phyloP scores from a whole-genome alignment of 2,329 filamentous ascomycete genomes.

The Setomelanomma holmii region DNA sequence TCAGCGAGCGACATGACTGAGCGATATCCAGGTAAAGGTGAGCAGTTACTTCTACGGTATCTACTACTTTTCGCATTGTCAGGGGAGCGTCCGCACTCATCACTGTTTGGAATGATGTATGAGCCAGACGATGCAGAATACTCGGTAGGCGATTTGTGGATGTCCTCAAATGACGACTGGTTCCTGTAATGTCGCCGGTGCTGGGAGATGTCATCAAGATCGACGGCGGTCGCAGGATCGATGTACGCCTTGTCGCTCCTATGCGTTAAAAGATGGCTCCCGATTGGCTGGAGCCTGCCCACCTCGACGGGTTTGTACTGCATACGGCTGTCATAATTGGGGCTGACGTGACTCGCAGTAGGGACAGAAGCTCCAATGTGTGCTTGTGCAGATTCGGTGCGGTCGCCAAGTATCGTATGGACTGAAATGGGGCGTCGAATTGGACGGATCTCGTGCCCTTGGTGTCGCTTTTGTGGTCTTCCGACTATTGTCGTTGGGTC shows the following conservation, averaged over 20 bases:
- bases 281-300: too few relatives aligned
- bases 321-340: too few relatives aligned
- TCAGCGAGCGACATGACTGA: constrained; percentile 50
- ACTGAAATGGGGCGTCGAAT: too few relatives aligned
- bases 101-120: constrained; percentile 47
- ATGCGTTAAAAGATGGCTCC: constrained; percentile 51
- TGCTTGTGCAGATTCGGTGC: too few relatives aligned
- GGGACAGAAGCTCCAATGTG: too few relatives aligned
- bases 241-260: constrained; percentile 57
- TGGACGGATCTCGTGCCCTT: too few relatives aligned
- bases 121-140: constrained; percentile 55
- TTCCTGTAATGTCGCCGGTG: constrained; percentile 33
- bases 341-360: too few relatives aligned
- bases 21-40: constrained; percentile 42
- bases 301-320: too few relatives aligned
- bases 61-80: constrained; percentile 24
- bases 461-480: too few relatives aligned
- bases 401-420: too few relatives aligned
- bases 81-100: constrained; percentile 34
- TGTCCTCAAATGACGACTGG: constrained; percentile 41
- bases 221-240: constrained; percentile 53
- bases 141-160: constrained; percentile 49
- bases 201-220: constrained; percentile 52
- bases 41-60: constrained; percentile 44
- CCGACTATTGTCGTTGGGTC: too few relatives aligned